Base-by-base conservation (phyloP, 1,139 yeast species). In the Pichia sp. region DNA sequence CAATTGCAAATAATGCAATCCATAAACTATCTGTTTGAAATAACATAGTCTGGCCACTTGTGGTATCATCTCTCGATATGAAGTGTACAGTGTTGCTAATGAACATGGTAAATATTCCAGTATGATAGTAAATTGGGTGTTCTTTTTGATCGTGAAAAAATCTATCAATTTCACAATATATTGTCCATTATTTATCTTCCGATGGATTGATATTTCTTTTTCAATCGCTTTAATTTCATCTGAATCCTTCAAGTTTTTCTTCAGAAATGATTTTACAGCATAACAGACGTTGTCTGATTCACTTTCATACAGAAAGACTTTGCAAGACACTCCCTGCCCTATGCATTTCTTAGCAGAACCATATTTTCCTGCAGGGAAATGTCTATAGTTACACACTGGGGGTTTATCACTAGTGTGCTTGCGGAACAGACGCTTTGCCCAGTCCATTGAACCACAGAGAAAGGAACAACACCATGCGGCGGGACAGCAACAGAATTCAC, bases 51-150 rank as follows among this genome's bases (percentile, higher is more conserved):
- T 58, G 47, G 68, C 74, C 9, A 56, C 52, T 3, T 50, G 50
- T 25, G 52, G 38, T 2, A 49, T 15, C 18, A 28, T 27, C 7
- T 19, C 15, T 5, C 54, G 54, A 70, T 66, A 65, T 30, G 66
- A 53, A 5, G 71, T 72, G 64, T 44, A 69, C 69, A 51, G 66
- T 54, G 46, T 63, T 61, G 59, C 65, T 62, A 51, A 66, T 62
- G 55, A 66, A 69, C 47, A 50, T 62, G 29, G 70, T 62, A 58
- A 72, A 50, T 70, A 74, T 49, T 74, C 78, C 74, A 74, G 21
- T 4, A 45, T 68, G 16, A 74, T 65, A 38, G 69, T 66, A 49
- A 56, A 69, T 47, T 65, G 37, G 6, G 30, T 27, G 4, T 32
- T 34, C 61, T 43, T 50, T 66, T 73, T 46, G 53, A 64, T 65